These are phyloP conservation scores for Prunus yedoensis DNA, from an alignment of 331 rosid genomes.

Conservation along the genomic window DNA sequence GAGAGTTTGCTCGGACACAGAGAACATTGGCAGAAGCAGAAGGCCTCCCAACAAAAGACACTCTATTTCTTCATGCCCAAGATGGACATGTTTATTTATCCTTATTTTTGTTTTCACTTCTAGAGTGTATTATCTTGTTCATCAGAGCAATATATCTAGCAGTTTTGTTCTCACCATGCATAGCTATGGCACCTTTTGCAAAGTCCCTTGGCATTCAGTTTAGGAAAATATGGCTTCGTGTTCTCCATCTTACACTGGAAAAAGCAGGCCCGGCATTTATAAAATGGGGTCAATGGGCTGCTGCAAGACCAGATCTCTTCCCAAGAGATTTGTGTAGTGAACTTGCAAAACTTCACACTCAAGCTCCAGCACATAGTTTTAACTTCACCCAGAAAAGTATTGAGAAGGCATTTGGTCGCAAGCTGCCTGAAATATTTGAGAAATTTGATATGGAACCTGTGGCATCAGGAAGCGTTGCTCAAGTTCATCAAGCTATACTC, in stretches of 20 bases:
- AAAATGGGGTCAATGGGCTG: constrained; percentile 97
- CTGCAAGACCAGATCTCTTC: constrained; percentile 79
- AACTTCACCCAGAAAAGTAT: constrained; percentile 53
- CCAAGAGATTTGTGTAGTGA: constrained; percentile 70
- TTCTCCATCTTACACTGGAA: constrained; percentile 58
- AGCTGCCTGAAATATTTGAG: constrained; percentile 69
- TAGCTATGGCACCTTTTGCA: constrained; percentile 66
- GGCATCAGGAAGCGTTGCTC: constrained; percentile 90
- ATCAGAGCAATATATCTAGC: constrained; percentile 61
- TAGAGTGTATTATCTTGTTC: constrained; percentile 56
- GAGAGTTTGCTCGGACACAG: constrained; percentile 51
- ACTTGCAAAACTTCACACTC: constrained; percentile 70
- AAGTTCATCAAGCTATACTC: constrained; percentile 77
- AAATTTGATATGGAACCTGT: constrained; percentile 68
- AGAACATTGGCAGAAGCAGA: constrained; percentile 53
- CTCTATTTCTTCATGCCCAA: constrained; percentile 40
- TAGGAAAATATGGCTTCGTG: constrained; percentile 64
- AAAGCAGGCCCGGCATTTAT: constrained; percentile 79
- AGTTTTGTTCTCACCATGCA: constrained; percentile 69
- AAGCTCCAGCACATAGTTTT: constrained; percentile 76
- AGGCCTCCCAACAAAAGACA: constrained; percentile 42
- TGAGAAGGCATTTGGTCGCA: constrained; percentile 74
- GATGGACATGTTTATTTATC: constrained; percentile 50
- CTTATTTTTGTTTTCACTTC: constrained; percentile 34
- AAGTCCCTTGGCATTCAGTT: constrained; percentile 44